A percentile compares a stretch with the other conserved stretches of the same genome.
Conservation (phyloP, 2,329 filamentous ascomycete genomes). For the Davidsoniella eucalypti region DNA sequence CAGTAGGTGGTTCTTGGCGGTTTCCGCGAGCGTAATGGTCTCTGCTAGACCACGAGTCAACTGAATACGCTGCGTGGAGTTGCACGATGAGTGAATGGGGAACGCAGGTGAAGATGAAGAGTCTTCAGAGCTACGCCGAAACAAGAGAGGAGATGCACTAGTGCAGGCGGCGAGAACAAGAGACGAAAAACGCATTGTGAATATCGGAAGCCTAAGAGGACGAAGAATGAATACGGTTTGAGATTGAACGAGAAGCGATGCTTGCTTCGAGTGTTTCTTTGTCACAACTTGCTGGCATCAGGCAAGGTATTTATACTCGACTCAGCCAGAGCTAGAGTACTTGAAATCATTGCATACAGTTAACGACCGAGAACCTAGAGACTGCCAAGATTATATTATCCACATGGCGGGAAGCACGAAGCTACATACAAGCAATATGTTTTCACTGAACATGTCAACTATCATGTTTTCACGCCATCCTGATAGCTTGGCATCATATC, state of each 20-base stretch:
- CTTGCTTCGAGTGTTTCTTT: background rate
- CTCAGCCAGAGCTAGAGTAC: background rate
- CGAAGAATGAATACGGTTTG: no score
- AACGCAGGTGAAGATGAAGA: constrained; percentile 4
- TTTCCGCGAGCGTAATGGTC: constrained; percentile 37
- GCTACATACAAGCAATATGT: no score
- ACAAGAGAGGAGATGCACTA: background rate
- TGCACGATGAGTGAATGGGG: constrained; percentile 46
- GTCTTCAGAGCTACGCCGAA: background rate
- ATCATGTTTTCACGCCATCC: no score
- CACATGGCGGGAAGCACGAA: no score
- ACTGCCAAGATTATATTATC: no score
- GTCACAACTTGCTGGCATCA: background rate
- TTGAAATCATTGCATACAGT: background rate
- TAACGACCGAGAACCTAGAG: no score
- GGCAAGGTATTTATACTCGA: background rate
- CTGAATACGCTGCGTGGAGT: constrained; percentile 40
- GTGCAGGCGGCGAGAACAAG: constrained; percentile 1
- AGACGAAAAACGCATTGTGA: constrained; percentile 2
- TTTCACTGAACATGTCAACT: no score
- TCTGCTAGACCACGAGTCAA: constrained; percentile 41
- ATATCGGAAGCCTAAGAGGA: background rate
- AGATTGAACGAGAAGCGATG: background rate
- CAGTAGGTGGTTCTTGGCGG: constrained; percentile 46
- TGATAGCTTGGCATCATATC: no score